Conservation (phyloP, 768 basidiomycete species). For the Xerocomus potaroensis region DNA sequence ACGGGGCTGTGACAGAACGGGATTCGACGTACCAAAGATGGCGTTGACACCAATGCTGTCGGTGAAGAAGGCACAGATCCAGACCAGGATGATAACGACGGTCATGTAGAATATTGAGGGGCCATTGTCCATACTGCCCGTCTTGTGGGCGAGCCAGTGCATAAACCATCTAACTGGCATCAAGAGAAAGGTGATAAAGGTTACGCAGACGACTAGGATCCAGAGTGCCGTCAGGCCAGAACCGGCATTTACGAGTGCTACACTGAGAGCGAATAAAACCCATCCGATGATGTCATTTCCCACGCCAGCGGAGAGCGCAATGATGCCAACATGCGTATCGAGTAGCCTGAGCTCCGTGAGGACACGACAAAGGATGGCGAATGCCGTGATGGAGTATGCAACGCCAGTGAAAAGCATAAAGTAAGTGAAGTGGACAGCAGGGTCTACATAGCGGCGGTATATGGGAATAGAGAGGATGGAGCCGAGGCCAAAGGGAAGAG, state of each 20-base stretch:
- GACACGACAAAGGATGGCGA: conserved; percentile 83
- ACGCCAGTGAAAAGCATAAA: conserved; percentile 95
- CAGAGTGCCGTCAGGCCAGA: conserved; percentile 80
- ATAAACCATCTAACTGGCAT: conserved; percentile 61
- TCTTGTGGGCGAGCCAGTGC: conserved; percentile 66
- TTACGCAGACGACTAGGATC: conserved; percentile 75
- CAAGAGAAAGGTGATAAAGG: conserved; percentile 66
- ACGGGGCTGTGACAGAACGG: not conserved
- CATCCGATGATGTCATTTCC: conserved; percentile 86
- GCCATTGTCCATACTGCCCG: conserved; percentile 76
- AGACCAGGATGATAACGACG: conserved; percentile 71
- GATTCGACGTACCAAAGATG: conserved; percentile 62
- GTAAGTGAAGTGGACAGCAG: conserved; percentile 66
- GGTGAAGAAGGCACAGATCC: conserved; percentile 88
- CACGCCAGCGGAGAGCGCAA: conserved; percentile 89
- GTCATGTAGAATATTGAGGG: conserved; percentile 92
- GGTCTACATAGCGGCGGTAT: conserved; percentile 53
- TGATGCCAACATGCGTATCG: conserved; percentile 86
- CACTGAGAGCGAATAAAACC: conserved; percentile 83
- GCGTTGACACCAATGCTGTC: conserved; percentile 90
- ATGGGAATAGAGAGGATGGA: conserved; percentile 60
- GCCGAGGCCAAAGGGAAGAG: conserved; percentile 84
- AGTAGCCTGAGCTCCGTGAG: conserved; percentile 87
- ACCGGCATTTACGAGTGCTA: conserved; percentile 88
- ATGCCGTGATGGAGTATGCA: conserved; percentile 83